Conservation (phyloP, 169 alveolate species). For the Plasmodium vivax region DNA sequence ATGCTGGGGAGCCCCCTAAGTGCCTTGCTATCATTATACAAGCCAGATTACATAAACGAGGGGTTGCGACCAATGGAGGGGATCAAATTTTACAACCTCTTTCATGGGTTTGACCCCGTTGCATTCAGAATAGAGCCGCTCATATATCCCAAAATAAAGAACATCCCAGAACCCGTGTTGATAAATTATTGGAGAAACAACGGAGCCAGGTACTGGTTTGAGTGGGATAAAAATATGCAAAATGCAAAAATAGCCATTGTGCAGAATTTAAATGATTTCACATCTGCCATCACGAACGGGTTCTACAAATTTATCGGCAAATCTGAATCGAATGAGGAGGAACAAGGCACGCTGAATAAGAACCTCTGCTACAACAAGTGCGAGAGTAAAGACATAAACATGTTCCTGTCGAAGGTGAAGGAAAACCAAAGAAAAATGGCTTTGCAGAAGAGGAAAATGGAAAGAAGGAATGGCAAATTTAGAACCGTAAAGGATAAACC, state of each 20-base stretch:
- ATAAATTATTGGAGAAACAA: slow-evolving; percentile 88
- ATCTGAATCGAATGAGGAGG: slow-evolving; percentile 70
- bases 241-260: slow-evolving; percentile 80
- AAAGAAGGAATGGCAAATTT: background rate
- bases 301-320: slow-evolving; percentile 75
- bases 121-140: slow-evolving; percentile 87
- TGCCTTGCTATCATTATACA: slow-evolving; percentile 81
- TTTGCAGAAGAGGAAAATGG: slow-evolving; percentile 56
- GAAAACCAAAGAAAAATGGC: slow-evolving; percentile 75
- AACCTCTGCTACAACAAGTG: slow-evolving; percentile 73
- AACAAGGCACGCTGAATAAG: slow-evolving; percentile 71
- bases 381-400: slow-evolving; percentile 77
- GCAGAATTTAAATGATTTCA: slow-evolving; percentile 79
- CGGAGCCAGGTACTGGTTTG: slow-evolving; percentile 89
- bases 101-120: slow-evolving; percentile 90
- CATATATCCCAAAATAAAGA: slow-evolving; percentile 79
- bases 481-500: background rate
- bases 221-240: slow-evolving; percentile 87
- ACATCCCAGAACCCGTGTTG: slow-evolving; percentile 88
- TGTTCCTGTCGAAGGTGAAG: slow-evolving; percentile 72
- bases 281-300: slow-evolving; percentile 80
- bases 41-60: slow-evolving; percentile 82
- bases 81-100: slow-evolving; percentile 82
- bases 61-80: slow-evolving; percentile 81
- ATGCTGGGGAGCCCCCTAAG: slow-evolving; percentile 89